Evolutionary conservation across 345 rosid genomes (phyloP).

Genomic region (Clarkia xantiana): DNA sequence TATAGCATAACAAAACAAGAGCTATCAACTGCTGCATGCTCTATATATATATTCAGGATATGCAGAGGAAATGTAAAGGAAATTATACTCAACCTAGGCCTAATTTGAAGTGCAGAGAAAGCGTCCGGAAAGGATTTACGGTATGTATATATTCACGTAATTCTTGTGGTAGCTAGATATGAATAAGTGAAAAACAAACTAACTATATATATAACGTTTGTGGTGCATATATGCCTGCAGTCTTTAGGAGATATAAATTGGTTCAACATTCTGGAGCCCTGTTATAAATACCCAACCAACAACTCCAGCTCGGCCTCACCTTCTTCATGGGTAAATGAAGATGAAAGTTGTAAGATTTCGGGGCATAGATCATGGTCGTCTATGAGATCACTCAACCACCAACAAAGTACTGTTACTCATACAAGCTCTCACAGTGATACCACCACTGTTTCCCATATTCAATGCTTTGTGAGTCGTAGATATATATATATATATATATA

Average conservation of each 20-base stretch:
- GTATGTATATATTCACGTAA: neutral
- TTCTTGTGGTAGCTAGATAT: too few species aligned
- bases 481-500: too few species aligned
- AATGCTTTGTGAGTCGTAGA: conserved; percentile 1
- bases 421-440: conserved; percentile 5
- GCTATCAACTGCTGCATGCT: too few species aligned
- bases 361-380: neutral
- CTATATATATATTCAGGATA: conserved; percentile 13
- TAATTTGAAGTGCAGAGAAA: neutral
- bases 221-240: neutral
- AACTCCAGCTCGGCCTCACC: too few species aligned
- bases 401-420: neutral
- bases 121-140: neutral
- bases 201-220: too few species aligned
- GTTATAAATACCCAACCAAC: conserved; percentile 21
- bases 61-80: conserved; percentile 17
- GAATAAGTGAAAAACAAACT: too few species aligned
- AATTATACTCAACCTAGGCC: conserved; percentile 2
- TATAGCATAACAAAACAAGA: too few species aligned
- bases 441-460: neutral
- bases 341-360: neutral
- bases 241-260: conserved; percentile 12
- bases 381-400: neutral
- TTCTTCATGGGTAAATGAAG: neutral
- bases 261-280: conserved; percentile 31